Base-by-base conservation (phyloP, 1,139 yeast genomes). In the Yamadazyma triangularis region DNA sequence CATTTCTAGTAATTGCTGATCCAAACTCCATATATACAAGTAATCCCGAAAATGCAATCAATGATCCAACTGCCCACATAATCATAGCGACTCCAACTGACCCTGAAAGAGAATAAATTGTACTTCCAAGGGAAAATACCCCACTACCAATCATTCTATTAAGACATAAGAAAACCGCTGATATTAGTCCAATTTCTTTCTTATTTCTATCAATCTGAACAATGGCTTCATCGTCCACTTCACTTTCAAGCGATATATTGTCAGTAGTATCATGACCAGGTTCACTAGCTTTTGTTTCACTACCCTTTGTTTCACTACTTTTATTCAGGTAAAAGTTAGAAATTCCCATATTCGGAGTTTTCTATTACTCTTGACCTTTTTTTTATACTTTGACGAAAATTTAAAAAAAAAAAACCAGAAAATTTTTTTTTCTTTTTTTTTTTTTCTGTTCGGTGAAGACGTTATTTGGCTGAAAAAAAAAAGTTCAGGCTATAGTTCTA, bases 141-240 rank as follows among this genome's bases (percentile, higher is more conserved):
- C 95, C 95, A 8, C 94, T 85, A 42, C 95, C 95, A 44, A 86
- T 70, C 79, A 84, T 84, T 54, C 94, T 69, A 53, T 85, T 85
- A 47, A 84, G 67, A 53, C 83, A 79, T 32, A 85, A 62, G 48
- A 79, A 79, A 16, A 79, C 68, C 29, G 87, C 84, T 3, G 87
- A 79, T n/a, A 74, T 36, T 23, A 73, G 54, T n/a, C 91, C 89
- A 32, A 82, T 68, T 35, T 70, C 70, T 50, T 74, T 74, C 33
- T 59, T 62, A 49, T 77, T 77, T 41, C 64, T 60, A 45, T 75
- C 81, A 25, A 72, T 39, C 46, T 73, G 70, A 13, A 67, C 60
- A 23, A 62, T 58, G 7, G 58, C 66, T 13, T 50, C 56, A 23
- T 51, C 50, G 7, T 48, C 20, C 42, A 21, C 25, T 26, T 22